These are phyloP conservation scores for Cystoderma amianthinum DNA, from an alignment of 768 basidiomycete species.

Conservation along the genomic window DNA sequence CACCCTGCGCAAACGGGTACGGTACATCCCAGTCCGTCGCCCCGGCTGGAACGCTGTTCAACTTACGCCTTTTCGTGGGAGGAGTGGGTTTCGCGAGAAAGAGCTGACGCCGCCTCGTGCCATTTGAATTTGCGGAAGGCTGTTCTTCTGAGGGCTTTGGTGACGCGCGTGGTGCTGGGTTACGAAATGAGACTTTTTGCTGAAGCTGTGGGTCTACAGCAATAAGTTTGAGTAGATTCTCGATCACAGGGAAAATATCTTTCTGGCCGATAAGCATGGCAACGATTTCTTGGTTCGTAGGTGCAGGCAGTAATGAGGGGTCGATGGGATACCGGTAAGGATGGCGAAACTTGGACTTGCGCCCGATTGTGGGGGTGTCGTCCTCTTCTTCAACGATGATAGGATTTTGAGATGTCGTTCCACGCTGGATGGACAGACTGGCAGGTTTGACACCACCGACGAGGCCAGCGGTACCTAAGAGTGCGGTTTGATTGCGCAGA, in stretches of 20 bases:
- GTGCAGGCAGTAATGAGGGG: constrained; percentile 34
- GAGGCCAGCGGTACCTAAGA: constrained; percentile 68
- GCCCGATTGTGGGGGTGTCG: constrained; percentile 22
- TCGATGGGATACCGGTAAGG: constrained; percentile 24
- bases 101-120: not conserved
- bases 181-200: constrained; percentile 2
- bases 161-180: constrained; percentile 7
- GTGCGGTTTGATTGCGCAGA: constrained; percentile 63
- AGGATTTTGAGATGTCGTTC: constrained; percentile 53
- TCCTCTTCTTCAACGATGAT: constrained; percentile 64
- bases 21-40: constrained; percentile 81
- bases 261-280: constrained; percentile 52
- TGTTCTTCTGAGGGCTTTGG: not conserved
- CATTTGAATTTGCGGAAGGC: not conserved
- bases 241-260: constrained; percentile 60
- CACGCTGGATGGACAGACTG: constrained; percentile 37
- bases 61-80: constrained; percentile 51
- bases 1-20: constrained; percentile 66
- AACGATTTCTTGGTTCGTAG: constrained; percentile 54
- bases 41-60: constrained; percentile 68
- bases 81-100: constrained; percentile 10
- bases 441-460: constrained; percentile 61
- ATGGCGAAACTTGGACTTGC: constrained; percentile 9
- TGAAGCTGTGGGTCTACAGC: constrained; percentile 22
- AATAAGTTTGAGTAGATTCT: constrained; percentile 54